phyloP scores from a whole-genome alignment of 192 early-diverging fungal species.

The Chytriomyces sp. region DNA sequence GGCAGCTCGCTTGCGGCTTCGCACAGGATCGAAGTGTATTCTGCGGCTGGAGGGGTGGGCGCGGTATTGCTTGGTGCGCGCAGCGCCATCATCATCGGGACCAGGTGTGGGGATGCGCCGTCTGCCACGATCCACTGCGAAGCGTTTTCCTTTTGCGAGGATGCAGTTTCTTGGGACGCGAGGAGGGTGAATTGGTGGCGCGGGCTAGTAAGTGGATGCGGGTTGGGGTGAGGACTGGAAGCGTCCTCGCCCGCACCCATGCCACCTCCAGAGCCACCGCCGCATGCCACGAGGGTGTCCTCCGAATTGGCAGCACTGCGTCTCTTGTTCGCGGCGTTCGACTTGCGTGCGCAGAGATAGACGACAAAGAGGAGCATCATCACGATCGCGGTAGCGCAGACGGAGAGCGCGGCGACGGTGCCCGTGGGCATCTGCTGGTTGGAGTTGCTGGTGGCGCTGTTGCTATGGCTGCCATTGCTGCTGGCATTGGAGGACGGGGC shows the following conservation, averaged over 20 bases:
- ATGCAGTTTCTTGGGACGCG: not conserved
- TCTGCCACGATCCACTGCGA: not conserved
- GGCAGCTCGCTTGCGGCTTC: not conserved
- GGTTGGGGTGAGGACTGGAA: not conserved
- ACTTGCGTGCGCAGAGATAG: not conserved
- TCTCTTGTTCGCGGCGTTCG: not conserved
- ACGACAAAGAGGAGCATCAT: not conserved
- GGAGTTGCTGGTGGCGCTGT: no score
- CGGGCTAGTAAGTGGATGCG: not conserved
- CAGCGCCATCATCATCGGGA: not conserved
- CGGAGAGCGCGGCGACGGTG: not conserved
- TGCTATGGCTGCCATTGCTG: no score
- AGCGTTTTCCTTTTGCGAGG: not conserved
- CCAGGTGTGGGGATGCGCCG: not conserved
- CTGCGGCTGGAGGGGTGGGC: not conserved
- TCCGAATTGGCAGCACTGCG: not conserved
- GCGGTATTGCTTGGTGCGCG: not conserved
- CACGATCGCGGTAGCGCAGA: not conserved
- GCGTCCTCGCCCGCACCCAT: not conserved
- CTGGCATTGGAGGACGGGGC: no score
- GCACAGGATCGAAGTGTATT: not conserved
- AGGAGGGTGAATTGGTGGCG: not conserved
- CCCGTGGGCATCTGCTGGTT: no score
- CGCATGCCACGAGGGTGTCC: not conserved
- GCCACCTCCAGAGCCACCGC: not conserved